Evolutionary conservation across 2,329 filamentous ascomycete species (phyloP), one percentile per base, ranked within the genome.

Genomic region (Seiridium unicorne): DNA sequence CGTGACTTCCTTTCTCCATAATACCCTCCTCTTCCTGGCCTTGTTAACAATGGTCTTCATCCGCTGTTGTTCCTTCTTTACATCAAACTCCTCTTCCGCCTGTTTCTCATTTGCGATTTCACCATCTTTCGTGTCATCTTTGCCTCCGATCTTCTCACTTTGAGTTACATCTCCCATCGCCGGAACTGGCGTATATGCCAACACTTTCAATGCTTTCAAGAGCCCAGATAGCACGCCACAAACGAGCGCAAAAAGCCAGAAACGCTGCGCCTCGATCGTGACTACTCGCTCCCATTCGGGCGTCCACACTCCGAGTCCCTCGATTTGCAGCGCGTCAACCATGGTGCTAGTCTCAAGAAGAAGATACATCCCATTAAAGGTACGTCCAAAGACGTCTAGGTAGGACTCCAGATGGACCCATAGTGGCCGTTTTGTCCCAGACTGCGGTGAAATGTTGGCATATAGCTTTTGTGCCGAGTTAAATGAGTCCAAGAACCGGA

Each of bases 161-260:
- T 66, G 68, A 11, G 65, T 69, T 38, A 71, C 73, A 35, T 67
- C 68, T 0, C 70, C 70, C 1, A 67, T 58, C 58, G 65, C 64
- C 6, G 77, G 72, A 7, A 76, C 73, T 2, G 77, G 73, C 18
- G 71, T 70, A 32, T 72, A 70, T 5, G 73, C 72, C 36, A 75
- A 61, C 10, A 77, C 62, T 49, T 70, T 72, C n/a, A 74, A 60
- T 44, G 84, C 69, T 62, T 77, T 73, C 61, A 84, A 64, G 38
- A 78, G 36, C 2, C 77, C 74, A 32, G 77, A 67, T 3, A 81
- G 47, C 0, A 84, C 73, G 1, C 81, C 84, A 60, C 83, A 81
- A 9, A 74, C 74, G 31, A 92, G 75, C 0, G 82, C 82, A 44
- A 87, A 84, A 63, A 91, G 83, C 90, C 90, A 93, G 72, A 89